Conservation (phyloP, 441 rosid species). For the Corymbia citriodora region DNA sequence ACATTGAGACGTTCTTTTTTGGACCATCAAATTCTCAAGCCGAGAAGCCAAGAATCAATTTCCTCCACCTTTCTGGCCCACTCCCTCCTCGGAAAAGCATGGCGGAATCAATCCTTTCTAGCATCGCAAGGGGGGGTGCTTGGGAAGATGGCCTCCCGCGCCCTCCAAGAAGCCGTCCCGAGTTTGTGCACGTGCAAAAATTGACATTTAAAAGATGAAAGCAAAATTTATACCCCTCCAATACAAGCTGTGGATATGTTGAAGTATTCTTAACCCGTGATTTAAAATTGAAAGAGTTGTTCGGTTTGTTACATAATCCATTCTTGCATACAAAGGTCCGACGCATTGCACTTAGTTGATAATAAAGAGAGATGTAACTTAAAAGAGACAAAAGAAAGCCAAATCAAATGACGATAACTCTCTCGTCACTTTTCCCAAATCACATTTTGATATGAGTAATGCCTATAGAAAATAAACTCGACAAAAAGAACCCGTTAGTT, state of each 20-base stretch:
- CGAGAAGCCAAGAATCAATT: too few relatives aligned
- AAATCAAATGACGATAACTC: not conserved
- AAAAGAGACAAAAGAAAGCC: rapidly evolving
- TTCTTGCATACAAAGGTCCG: not conserved
- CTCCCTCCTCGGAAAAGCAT: too few relatives aligned
- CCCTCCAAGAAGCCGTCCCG: too few relatives aligned
- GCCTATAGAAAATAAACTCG: not conserved
- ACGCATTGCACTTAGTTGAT: not conserved
- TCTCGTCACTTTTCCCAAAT: not conserved
- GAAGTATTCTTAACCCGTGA: not conserved
- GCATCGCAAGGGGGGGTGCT: too few relatives aligned
- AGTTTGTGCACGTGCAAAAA: not conserved
- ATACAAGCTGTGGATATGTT: not conserved
- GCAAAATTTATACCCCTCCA: not conserved
- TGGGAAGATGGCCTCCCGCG: too few relatives aligned
- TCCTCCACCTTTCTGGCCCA: too few relatives aligned
- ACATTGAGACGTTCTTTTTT: too few relatives aligned
- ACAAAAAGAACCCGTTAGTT: not conserved
- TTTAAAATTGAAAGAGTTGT: not conserved
- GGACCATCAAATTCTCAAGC: too few relatives aligned
- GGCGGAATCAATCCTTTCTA: too few relatives aligned
- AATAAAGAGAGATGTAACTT: not conserved
- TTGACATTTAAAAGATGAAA: not conserved
- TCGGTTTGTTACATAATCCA: not conserved
- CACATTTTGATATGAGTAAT: too few relatives aligned